phyloP scores from a whole-genome alignment of 331 rosid genomes.

The Quercus phellos region DNA sequence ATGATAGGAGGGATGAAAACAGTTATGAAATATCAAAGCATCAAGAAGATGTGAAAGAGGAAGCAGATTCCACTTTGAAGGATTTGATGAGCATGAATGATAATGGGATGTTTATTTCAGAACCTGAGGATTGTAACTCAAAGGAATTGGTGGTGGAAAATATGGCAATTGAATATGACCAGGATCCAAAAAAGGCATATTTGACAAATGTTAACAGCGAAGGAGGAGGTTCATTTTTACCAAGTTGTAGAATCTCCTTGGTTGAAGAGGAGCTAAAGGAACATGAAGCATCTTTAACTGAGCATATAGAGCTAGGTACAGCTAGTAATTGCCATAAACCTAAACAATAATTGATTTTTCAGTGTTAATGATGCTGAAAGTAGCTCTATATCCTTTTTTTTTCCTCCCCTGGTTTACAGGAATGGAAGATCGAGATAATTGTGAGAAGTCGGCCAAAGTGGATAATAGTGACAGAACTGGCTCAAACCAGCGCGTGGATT shows the following conservation, averaged over 20 bases:
- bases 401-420: slow-evolving; percentile 32
- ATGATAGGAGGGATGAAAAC: slow-evolving; percentile 40
- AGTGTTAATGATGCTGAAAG: neutral
- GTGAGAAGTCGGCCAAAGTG: slow-evolving; percentile 31
- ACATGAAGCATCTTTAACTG: slow-evolving; percentile 34
- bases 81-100: slow-evolving; percentile 23
- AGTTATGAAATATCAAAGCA: slow-evolving; percentile 26
- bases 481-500: slow-evolving; percentile 17
- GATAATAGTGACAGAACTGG: slow-evolving; percentile 28
- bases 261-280: slow-evolving; percentile 32
- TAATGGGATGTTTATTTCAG: slow-evolving; percentile 28
- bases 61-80: slow-evolving; percentile 17
- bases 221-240: slow-evolving; percentile 3
- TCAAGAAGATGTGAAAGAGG: slow-evolving; percentile 28
- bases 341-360: slow-evolving; percentile 9
- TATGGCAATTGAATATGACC: slow-evolving; percentile 25
- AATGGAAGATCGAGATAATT: slow-evolving; percentile 26
- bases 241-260: slow-evolving; percentile 20
- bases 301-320: slow-evolving; percentile 20
- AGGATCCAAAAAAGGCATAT: slow-evolving; percentile 22
- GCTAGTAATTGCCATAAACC: slow-evolving; percentile 39
- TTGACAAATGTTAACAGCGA: slow-evolving; percentile 10
- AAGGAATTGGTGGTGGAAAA: slow-evolving; percentile 28
- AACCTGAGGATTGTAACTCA: slow-evolving; percentile 19
- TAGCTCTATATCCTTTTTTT: slow-evolving; percentile 24